Evolutionary conservation across 2,329 filamentous ascomycete genomes (phyloP), one percentile per base, ranked within the genome.

Genomic region (Pleurostoma richardsiae): DNA sequence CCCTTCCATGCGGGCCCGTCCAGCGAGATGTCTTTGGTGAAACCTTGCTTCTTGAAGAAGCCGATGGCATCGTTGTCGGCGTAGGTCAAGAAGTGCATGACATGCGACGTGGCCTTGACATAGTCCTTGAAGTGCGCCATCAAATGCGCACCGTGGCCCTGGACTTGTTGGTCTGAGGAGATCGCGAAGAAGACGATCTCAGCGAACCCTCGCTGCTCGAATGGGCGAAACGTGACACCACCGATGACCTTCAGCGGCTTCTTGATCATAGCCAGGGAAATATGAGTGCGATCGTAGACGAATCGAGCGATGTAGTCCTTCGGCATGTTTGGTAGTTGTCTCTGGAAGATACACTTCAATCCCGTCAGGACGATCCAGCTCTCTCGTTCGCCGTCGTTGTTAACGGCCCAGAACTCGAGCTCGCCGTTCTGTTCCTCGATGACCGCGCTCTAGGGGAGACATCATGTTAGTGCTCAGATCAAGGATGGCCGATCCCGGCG

Each of bases 131-230:
- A 72, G 64, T 99, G 94, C 3, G 89, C 92, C 94, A 99, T 99
- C 19, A 99, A 76, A 73, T 97, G 92, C 8, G 94, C 92, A 54
- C 94, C 94, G 62, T 99, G 99, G 31, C 94, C 94, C 69, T 97
- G 97, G 57, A 99, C 94, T 68, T 99, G 94, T 67, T 99, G 94
- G 62, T 97, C 94, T 1, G 90, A 96, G 46, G 88, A 95, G 58
- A 99, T 95, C 56, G 94, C 94, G 65, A 92, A 99, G 63, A 99
- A 99, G 48, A 99, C 94, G 58, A 99, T 99, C 70, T 99, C 94
- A 54, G 94, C 94, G 61, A 99, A 99, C 57, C 88, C 82, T 45
- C 92, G 87, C 46, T 86, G 85, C 61, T 91, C 90, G 70, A 99
- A 99, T 0, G 91, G 91, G 10, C 92, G 84, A 68, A 96, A 99